Base-by-base conservation (phyloP, 2,329 filamentous ascomycete genomes). In the Calonectria hongkongensis region DNA sequence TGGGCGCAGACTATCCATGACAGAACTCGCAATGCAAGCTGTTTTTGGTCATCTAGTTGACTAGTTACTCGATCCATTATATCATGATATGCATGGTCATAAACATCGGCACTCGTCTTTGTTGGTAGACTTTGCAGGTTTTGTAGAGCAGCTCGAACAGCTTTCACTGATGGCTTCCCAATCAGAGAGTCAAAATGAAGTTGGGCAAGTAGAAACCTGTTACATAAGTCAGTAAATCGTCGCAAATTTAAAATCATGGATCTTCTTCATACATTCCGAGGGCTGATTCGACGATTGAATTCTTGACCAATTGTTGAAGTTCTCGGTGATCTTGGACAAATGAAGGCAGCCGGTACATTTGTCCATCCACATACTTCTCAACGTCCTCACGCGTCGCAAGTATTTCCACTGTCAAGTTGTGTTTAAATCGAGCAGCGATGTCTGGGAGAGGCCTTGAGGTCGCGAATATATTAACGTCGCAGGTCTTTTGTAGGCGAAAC, bases 11-110 rank as follows among this genome's bases (percentile, higher is more conserved):
- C 30, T 21, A 51, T 51, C 48, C 48, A 51, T 12, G 28, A 30
- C 48, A 51, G 18, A 10, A 51, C 48, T 18, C 28, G 48, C 48
- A 28, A 28, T 7, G 48, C 48, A 30, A 51, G 48, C 2, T n/a
- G 5, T 16, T 18, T 28, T 15, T 51, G 73, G 4, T 51, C 48
- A 27, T 28, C 0, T 0, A 75, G 9, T 58, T 89, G 87, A 0
- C 74, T 68, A n/a, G 83, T 63, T 30, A 89, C 88, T 25, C 87
- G 79, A 2, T 16, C 7, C 48, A 51, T 51, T 16, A 30, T 30
- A 13, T 51, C 48, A 12, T 27, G 18, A 12, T 30, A 51, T 13
- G 25, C 25, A 30, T 51, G 48, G 18, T 86, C 77, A 18, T 86
- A 84, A 3, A 79, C 81, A 13, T 76, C 63, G 4, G 78, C 75